Evolutionary conservation across 148 eudicot species (phyloP), one percentile per base, ranked within the genome.

Genomic region (Chenopodium quinoa): DNA sequence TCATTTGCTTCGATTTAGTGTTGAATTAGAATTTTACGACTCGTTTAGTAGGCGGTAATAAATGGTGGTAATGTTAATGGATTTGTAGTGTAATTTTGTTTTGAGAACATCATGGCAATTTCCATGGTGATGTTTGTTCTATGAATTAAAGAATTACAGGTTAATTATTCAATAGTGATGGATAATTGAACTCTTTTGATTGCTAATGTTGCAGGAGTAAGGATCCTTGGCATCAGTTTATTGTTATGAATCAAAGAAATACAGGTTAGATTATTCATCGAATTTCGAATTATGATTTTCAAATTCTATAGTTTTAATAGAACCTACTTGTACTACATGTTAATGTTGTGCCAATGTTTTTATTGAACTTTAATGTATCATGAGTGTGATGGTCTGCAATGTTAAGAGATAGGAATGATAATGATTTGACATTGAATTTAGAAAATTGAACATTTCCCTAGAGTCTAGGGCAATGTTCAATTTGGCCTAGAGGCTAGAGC

Each of bases 171-270:
- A 12, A 50, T 50, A 2, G 3, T 50, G 54, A 12, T 50, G 54
- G 2, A 11, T 11, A 13, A 56, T 44, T 44, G 47, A 54, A 19
- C 25, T 71, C 7, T 16, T 58, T 12, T 62, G 66, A 62, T 62
- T 62, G 9, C 7, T 62, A 22, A 22, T 62, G 34, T 83, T 87
- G 72, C 83, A 91, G 97, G 92, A 90, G 86, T 65, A 84, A 91
- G 48, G 91, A 93, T 66, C 97, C 97, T 12, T 83, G 93, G 75
- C 90, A 91, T 77, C 97, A 93, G 83, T 93, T 93, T 79, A 89
- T 93, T 79, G 97, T 93, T 40, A 93, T 93, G 97, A 93, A 93
- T 72, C 88, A 93, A 44, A 80, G 92, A 25, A 93, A 87, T 82
- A 90, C 94, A 84, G 92, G 97, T 90, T 32, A 65, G 76, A n/a